A percentile compares a stretch with the other conserved stretches of the same genome.
Conservation (phyloP, 2,329 filamentous ascomycete species). For the Cytospora mali region DNA sequence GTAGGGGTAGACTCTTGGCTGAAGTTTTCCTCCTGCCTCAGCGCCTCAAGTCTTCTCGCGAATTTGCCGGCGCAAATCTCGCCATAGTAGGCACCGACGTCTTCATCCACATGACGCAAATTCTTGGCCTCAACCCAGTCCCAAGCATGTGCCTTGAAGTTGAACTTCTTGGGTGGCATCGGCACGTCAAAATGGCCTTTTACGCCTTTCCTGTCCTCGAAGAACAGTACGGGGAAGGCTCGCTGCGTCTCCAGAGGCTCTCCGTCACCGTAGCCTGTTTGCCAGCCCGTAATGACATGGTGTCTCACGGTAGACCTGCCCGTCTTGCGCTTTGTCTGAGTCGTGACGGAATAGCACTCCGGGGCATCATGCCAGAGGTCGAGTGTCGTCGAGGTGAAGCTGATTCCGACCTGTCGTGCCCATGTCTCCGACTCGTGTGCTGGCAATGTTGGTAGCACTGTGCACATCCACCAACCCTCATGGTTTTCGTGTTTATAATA, state of each 20-base stretch:
- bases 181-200: constrained; percentile 9
- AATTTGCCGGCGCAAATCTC: constrained; percentile 1
- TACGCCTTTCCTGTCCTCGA: constrained; percentile 10
- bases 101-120: not conserved
- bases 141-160: constrained; percentile 11
- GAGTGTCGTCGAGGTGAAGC: not conserved
- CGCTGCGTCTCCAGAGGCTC: not conserved
- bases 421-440: constrained; percentile 8
- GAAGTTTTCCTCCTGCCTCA: not conserved
- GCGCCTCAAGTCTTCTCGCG: constrained; percentile 1
- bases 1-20: not conserved
- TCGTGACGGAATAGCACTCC: constrained; percentile 1
- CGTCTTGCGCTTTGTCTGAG: not conserved
- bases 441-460: constrained; percentile 1
- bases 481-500: constrained; percentile 10
- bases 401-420: constrained; percentile 10
- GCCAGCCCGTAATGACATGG: constrained; percentile 8
- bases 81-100: not conserved
- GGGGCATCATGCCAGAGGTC: constrained; percentile 8
- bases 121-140: constrained; percentile 20
- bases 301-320: not conserved
- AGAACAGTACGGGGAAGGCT: constrained; percentile 13
- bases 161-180: constrained; percentile 1
- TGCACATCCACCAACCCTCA: constrained; percentile 22
- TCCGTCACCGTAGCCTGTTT: not conserved